Conservation (phyloP, 352 stramenopile species). For the Blastocystis sp. region DNA sequence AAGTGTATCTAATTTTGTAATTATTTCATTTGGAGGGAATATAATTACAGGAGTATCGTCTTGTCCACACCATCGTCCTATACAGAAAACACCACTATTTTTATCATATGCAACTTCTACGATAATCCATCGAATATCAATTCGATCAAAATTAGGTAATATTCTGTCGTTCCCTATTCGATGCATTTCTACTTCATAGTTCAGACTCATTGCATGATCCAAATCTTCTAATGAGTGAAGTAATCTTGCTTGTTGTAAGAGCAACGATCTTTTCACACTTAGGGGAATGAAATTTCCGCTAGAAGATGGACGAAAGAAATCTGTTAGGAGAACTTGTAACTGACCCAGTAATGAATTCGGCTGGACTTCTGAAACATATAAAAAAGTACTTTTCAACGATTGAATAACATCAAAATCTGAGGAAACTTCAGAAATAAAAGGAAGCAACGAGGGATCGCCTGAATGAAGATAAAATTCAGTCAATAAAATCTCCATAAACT, state of each 20-base stretch:
- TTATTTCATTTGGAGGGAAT: neutral
- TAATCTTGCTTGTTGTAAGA: neutral
- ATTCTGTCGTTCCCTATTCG: neutral
- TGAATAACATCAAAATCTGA: neutral
- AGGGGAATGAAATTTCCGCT: neutral
- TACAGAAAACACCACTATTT: neutral
- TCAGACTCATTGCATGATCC: neutral
- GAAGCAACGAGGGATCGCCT: neutral
- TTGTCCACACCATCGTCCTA: neutral
- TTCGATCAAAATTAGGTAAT: neutral
- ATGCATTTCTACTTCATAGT: neutral
- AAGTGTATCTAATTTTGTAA: neutral
- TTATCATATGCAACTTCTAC: conserved; percentile 30
- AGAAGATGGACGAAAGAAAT: neutral
- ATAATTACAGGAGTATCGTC: neutral
- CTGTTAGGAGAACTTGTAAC: neutral
- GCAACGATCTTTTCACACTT: neutral
- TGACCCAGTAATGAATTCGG: neutral
- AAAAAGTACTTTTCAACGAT: neutral
- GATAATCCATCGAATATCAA: neutral
- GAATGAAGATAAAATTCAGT: neutral
- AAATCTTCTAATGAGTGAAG: neutral
- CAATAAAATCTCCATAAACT: neutral
- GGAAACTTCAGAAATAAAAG: neutral
- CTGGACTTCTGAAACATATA: neutral